phyloP scores from a whole-genome alignment of 2,329 filamentous ascomycete species.

The Colletotrichum cordylinicola region DNA sequence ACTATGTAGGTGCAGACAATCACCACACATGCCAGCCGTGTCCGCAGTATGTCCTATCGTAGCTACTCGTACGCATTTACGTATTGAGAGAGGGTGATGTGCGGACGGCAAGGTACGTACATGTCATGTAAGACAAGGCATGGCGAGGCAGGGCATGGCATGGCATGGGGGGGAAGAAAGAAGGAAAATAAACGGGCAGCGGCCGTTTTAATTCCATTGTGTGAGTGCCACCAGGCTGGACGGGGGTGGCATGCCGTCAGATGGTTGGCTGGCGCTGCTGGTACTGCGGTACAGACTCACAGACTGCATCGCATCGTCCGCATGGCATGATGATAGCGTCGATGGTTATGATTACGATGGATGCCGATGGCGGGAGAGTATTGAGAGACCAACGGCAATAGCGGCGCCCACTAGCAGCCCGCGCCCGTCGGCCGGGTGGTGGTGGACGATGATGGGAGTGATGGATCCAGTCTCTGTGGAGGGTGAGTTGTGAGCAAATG shows the following conservation, averaged over 20 bases:
- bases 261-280: not conserved
- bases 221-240: not conserved
- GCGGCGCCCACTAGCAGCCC: not conserved
- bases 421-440: not conserved
- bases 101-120: not conserved
- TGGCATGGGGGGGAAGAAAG: not conserved
- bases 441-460: not conserved
- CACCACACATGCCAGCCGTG: not conserved
- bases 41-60: not conserved
- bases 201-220: not conserved
- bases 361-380: not conserved
- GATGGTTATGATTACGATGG: not conserved
- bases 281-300: not conserved
- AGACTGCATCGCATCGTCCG: not conserved
- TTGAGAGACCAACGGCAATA: not conserved
- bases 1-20: not conserved
- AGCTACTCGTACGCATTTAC: not conserved
- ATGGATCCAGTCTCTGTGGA: not conserved
- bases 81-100: not conserved
- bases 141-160: not conserved
- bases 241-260: not conserved
- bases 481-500: not conserved
- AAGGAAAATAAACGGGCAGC: not conserved
- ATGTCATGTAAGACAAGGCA: conserved; percentile 4
- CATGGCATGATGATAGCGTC: not conserved